Conservation (phyloP, 1,284 basidiomycete species). For the Gomphus bonarii region DNA sequence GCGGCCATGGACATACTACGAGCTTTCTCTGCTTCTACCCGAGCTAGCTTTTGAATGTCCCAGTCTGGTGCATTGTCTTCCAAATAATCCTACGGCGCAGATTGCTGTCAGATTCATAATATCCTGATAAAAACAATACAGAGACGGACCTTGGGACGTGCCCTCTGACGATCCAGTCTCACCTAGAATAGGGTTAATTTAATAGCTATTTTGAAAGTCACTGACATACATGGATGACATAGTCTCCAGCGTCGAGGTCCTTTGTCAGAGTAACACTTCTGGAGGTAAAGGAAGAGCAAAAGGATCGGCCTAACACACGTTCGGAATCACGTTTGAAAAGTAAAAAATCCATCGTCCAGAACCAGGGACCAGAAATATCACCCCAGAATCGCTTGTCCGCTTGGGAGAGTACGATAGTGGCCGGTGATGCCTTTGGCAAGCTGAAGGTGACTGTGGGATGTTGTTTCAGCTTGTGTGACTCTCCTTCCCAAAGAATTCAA, state of each 20-base stretch:
- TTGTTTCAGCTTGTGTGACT: no score
- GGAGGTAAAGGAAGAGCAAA: constrained; percentile 15
- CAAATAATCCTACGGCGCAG: no score
- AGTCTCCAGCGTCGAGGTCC: constrained; percentile 36
- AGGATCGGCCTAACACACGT: constrained; percentile 27
- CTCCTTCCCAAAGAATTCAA: neutral
- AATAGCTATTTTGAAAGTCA: neutral
- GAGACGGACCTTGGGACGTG: no score
- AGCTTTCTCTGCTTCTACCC: constrained; percentile 29
- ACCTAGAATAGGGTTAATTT: constrained; percentile 21
- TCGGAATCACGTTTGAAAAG: constrained; percentile 34
- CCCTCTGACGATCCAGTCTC: constrained; percentile 26
- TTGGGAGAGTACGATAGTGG: constrained; percentile 38
- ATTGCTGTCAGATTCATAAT: no score
- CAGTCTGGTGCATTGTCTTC: neutral
- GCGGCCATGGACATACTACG: constrained; percentile 35
- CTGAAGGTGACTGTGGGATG: constrained; percentile 30
- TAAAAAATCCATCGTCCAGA: constrained; percentile 35
- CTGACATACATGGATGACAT: constrained; percentile 39
- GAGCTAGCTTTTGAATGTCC: constrained; percentile 24
- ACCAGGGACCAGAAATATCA: constrained; percentile 23
- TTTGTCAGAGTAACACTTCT: constrained; percentile 32
- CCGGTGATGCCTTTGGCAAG: constrained; percentile 25
- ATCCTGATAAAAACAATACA: no score
- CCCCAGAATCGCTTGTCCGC: constrained; percentile 36